Base-by-base conservation (phyloP, 2,329 filamentous ascomycete species). In the Fusarium nelsonii region DNA sequence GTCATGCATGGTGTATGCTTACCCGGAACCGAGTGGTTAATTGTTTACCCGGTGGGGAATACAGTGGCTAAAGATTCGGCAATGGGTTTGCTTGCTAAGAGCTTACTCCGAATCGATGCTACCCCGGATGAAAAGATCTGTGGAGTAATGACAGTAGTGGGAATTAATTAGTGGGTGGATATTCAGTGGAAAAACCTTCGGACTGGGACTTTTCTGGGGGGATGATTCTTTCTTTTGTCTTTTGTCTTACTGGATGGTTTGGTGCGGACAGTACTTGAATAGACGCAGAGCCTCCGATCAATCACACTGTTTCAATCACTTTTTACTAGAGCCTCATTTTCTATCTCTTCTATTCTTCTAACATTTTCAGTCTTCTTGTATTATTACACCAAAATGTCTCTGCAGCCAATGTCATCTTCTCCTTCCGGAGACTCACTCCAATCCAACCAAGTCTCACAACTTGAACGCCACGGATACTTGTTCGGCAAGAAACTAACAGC, bases 401-500 rank as follows among this genome's bases (percentile, higher is more conserved):
- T 64, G 8, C 61, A 73, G 26, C 28, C 58, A 51, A 20, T 52
- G 9, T 46, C 52, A 8, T 52, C 45, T 28, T 18, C 52, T 54
- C 69, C 69, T 37, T 70, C 73, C 26, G 73, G 73, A 10, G 73
- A 74, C 68, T 59, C 58, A 16, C 73, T 74, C 53, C 58, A 68
- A 32, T 58, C 65, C n/a, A 37, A 56, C 36, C 69, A 75, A 32
- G 67, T 67, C 33, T 68, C 69, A 7, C 71, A 74, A 16, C 74
- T 84, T 2, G 79, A 84, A 34, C 79, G 78, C 28, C 83, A 86
- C 68, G 83, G 84, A 49, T 88, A 86, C 72, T 83, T 89, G 28
- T 88, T 88, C 68, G 87, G 87, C 63, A 81, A 85, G 70, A 87
- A 87, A 63, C 81, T 89, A 66, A 74, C 84, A 7, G 82, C 86